These are phyloP conservation scores for Chaetomiaceae sp. DNA, from an alignment of 2,329 filamentous ascomycete genomes.

Conservation along the genomic window DNA sequence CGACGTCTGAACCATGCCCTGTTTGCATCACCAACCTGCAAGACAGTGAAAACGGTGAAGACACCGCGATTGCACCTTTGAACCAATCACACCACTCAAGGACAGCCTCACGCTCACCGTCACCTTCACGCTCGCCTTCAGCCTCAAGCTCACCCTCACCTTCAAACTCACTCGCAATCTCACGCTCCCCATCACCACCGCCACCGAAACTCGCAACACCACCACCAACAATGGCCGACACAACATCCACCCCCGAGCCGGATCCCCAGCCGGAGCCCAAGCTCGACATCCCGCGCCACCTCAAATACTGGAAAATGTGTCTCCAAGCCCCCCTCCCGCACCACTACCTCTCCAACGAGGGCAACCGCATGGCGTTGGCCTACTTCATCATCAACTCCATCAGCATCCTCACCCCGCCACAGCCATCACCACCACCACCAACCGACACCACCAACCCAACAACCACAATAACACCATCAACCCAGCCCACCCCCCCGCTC, in stretches of 20 bases:
- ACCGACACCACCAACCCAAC: background rate
- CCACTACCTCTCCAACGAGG: slow-evolving; percentile 82
- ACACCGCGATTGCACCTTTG: too few relatives aligned
- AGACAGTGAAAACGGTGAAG: too few relatives aligned
- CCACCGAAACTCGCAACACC: background rate
- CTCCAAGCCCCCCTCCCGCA: slow-evolving; percentile 74
- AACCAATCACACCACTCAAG: too few relatives aligned
- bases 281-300: slow-evolving; percentile 62
- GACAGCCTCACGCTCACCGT: too few relatives aligned
- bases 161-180: too few relatives aligned
- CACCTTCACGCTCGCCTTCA: too few relatives aligned
- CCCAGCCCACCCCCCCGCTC: slow-evolving; percentile 30
- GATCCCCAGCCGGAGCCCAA: slow-evolving; percentile 28
- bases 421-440: slow-evolving; percentile 34
- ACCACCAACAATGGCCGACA: slow-evolving; percentile 18
- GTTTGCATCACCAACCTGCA: too few relatives aligned
- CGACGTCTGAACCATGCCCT: too few relatives aligned
- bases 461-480: background rate
- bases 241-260: too few relatives aligned
- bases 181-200: too few relatives aligned
- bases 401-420: slow-evolving; percentile 62
- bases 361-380: slow-evolving; percentile 81
- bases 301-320: slow-evolving; percentile 91
- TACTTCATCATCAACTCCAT: slow-evolving; percentile 86
- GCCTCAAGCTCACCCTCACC: too few relatives aligned